Evolutionary conservation across 1,139 yeast species (phyloP), one percentile per base, ranked within the genome.

Genomic region (Taiozyma sp.): DNA sequence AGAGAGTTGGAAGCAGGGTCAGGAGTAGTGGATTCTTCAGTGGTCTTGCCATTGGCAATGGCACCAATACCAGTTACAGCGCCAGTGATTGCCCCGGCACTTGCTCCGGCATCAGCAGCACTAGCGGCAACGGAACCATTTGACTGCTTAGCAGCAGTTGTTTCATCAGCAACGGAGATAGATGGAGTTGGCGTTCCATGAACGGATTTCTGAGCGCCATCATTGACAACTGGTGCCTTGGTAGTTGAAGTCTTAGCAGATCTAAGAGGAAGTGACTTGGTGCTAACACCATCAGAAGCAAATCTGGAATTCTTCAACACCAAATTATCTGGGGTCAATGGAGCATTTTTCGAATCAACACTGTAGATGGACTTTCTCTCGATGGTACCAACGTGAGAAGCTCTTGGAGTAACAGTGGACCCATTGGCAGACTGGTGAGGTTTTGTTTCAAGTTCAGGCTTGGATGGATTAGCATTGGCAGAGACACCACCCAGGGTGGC

Each of bases 341-440:
- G 14, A 19, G 24, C 14, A 12, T 8, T 19, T 38, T 19, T 38
- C 7, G 22, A 22, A 19, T 38, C 41, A 48, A 24, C 51, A 38
- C 30, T 53, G 51, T 24, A 50, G 30, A 40, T 50, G 45, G 14
- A 44, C 49, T 19, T 52, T n/a, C 36, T 32, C 14, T 38, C 22
- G 10, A 13, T 13, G 10, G 9, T 19, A 19, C 41, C 41, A 4
- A 13, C 41, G 19, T 9, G 19, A 12, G 41, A 38, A 19, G 41
- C 13, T 19, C 41, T 38, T 38, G 41, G 41, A 10, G 41, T 38
- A 5, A 9, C 41, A 22, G 14, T 38, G 13, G 22, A 12, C 4
- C 41, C 41, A 38, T 38, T 38, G 9, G 23, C n/a, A 19, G 9
- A 3, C 8, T 32, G 16, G 19, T 13, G 34, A 47, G 46, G 13